Conservation (phyloP, 495 filamentous ascomycete genomes). For the Delitschia confertaspora region DNA sequence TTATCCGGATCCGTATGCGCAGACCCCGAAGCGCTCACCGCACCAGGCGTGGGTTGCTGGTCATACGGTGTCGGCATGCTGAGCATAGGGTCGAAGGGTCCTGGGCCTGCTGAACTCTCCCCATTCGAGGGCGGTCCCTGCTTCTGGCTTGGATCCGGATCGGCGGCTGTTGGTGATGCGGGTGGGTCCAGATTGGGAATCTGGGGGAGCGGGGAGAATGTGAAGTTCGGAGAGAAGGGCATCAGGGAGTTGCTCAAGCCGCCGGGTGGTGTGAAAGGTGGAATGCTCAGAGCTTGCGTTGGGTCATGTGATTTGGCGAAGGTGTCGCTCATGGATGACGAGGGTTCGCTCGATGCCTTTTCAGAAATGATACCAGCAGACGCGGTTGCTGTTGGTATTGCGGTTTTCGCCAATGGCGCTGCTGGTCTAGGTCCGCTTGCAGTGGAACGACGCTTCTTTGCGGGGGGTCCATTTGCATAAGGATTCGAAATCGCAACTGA, state of each 20-base stretch:
- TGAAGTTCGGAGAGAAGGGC: constrained; percentile 27
- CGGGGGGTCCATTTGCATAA: constrained; percentile 17
- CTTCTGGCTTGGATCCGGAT: constrained; percentile 3
- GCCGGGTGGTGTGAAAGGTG: neutral
- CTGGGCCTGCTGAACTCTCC: too few species aligned
- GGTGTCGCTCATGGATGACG: too few species aligned
- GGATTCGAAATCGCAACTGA: too few species aligned
- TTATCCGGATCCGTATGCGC: constrained; percentile 45
- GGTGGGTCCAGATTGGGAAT: constrained; percentile 3
- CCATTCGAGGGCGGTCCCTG: constrained; percentile 3
- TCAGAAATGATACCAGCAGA: too few species aligned
- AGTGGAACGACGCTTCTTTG: constrained; percentile 20
- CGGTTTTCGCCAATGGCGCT: neutral
- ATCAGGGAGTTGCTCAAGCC: neutral
- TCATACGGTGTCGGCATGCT: constrained; percentile 35
- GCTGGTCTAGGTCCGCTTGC: constrained; percentile 10
- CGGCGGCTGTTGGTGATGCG: constrained; percentile 4
- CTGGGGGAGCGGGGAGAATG: constrained; percentile 37
- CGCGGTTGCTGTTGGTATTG: constrained; percentile 19
- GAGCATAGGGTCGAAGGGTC: constrained; percentile 50
- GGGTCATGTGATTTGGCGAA: constrained; percentile 1
- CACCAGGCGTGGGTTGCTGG: constrained; percentile 32
- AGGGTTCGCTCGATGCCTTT: too few species aligned
- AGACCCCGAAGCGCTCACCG: constrained; percentile 28
- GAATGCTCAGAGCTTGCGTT: constrained; percentile 2